Evolutionary conservation across 1,139 yeast genomes (phyloP), one percentile per base, ranked within the genome.

Genomic region (Candida sp.): DNA sequence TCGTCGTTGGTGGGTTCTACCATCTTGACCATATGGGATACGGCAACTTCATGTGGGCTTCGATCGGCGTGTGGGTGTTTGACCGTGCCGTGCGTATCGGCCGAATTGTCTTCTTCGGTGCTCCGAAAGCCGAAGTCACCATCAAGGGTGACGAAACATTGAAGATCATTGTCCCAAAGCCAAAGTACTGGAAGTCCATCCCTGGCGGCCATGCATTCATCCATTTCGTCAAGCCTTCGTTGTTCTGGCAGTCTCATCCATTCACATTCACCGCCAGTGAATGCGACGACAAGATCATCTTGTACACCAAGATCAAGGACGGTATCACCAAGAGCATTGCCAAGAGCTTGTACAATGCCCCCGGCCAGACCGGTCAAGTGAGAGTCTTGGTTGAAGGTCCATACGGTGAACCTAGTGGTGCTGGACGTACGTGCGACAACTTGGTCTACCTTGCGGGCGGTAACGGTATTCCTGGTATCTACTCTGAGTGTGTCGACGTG

Each of bases 191-290:
- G 79, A 63, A 66, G 32, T 62, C 75, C 2, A 61, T 67, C 43
- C 78, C 80, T 3, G 84, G 83, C 39, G 78, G 81, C 3, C 81
- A 78, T 58, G 82, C 81, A 66, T 82, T 75, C 52, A 66, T 82
- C 33, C 74, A 79, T 56, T 80, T 82, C 59, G 50, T 78, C 25
- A 63, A 64, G 47, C 69, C 70, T 4, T 51, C 63, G 17, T 67
- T 63, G 48, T 75, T 75, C 56, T 75, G 75, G 75, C 80, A 75
- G 57, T 72, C 78, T 1, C 80, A 75, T 57, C 79, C 80, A 23
- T 54, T 54, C 33, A 54, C 56, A 30, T 53, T 75, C 5, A 58
- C 66, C 12, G 54, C 61, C 9, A 57, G 58, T 11, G 67, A 60
- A 40, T 57, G 58, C 37, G 61, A 61, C 12, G 59, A 62, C 40